phyloP scores from a whole-genome alignment of 805 yeast genomes.

The Saccharomycopsis capsularis region DNA sequence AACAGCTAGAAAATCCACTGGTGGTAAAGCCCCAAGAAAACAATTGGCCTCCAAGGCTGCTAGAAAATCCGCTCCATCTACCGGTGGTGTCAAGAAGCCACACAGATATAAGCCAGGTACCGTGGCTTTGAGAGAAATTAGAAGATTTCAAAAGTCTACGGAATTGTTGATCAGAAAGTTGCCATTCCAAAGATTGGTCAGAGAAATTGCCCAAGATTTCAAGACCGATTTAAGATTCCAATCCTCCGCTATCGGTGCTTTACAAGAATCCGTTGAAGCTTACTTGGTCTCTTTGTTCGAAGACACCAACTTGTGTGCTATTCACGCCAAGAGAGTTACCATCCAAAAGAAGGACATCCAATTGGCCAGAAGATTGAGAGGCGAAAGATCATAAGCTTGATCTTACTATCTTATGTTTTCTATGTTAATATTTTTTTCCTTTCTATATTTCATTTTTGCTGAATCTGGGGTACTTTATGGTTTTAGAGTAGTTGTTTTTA shows the following conservation, averaged over 20 bases:
- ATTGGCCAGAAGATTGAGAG: conserved; percentile 96
- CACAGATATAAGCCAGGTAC: conserved; percentile 98
- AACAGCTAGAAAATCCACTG: conserved; percentile 91
- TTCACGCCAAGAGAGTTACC: conserved; percentile 98
- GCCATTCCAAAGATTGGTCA: conserved; percentile 94
- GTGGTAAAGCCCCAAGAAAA: conserved; percentile 96
- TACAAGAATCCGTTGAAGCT: conserved; percentile 98
- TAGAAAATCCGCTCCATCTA: conserved; percentile 86
- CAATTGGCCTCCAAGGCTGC: conserved; percentile 90
- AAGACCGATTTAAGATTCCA: conserved; percentile 93
- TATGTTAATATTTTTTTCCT: neutral
- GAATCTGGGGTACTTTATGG: neutral
- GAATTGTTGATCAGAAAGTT: conserved; percentile 91
- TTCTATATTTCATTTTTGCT: neutral
- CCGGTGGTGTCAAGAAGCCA: conserved; percentile 91
- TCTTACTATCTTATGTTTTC: neutral
- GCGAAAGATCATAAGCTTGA: conserved; percentile 73
- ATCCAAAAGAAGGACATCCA: conserved; percentile 98
- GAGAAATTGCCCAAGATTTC: conserved; percentile 94
- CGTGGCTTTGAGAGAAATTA: conserved; percentile 92
- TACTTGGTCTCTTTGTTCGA: conserved; percentile 93
- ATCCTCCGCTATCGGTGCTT: conserved; percentile 94
- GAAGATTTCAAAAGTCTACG: conserved; percentile 96
- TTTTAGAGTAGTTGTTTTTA: neutral
- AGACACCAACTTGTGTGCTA: conserved; percentile 97